These are phyloP conservation scores for Diospyros lotus DNA, from an alignment of 148 eudicot species.

Conservation along the genomic window DNA sequence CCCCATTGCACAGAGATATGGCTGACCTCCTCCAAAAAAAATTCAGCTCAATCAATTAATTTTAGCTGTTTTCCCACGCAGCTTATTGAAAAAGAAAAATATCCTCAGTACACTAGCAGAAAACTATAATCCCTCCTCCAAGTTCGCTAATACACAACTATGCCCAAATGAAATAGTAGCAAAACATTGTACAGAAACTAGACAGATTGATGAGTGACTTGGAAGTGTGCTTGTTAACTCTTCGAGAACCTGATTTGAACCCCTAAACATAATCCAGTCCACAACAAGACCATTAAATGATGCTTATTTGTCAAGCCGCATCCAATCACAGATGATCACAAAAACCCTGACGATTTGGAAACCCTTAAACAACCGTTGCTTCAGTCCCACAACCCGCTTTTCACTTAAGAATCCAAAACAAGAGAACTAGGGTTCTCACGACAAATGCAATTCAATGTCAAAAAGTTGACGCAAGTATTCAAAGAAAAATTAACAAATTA, in stretches of 20 bases:
- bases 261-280: not conserved
- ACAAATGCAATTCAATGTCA: not conserved
- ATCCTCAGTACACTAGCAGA: too few species aligned
- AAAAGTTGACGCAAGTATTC: not conserved
- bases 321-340: not conserved
- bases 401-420: not conserved
- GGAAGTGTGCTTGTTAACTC: not conserved
- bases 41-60: not conserved
- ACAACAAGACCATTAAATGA: too few species aligned
- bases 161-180: not conserved
- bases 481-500: not conserved
- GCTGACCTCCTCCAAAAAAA: not conserved
- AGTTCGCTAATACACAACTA: not conserved
- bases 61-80: not conserved
- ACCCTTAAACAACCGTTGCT: not conserved
- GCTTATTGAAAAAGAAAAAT: not conserved
- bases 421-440: not conserved
- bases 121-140: not conserved
- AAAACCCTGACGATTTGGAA: constrained; percentile 3
- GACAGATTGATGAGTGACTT: not conserved
- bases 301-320: not conserved
- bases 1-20: too few species aligned
- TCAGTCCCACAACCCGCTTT: not conserved
- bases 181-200: not conserved
- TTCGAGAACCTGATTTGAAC: not conserved